phyloP scores from a whole-genome alignment of 2,329 filamentous ascomycete species.

The Colletotrichum endophyticum region DNA sequence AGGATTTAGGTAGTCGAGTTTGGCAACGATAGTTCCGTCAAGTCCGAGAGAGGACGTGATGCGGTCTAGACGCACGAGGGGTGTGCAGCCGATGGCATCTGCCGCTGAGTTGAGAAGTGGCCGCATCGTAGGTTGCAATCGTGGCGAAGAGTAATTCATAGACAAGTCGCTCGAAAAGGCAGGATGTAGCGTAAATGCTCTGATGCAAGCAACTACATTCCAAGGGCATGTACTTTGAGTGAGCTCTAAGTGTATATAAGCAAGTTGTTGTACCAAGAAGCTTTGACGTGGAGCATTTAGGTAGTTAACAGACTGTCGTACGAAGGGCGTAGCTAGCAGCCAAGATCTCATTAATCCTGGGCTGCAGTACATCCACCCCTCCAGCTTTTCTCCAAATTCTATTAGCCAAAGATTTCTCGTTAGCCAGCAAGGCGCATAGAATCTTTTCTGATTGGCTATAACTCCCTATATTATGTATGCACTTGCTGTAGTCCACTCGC shows the following conservation, averaged over 20 bases:
- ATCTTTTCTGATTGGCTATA: background rate
- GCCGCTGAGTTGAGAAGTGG: background rate
- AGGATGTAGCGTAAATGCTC: background rate
- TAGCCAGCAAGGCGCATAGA: background rate
- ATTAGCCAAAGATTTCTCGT: background rate
- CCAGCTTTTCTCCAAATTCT: background rate
- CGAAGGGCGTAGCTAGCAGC: background rate
- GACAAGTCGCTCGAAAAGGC: background rate
- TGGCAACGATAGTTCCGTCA: background rate
- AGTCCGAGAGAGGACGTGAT: background rate
- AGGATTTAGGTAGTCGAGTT: background rate
- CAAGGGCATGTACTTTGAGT: background rate
- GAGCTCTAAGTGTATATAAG: background rate
- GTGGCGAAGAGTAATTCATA: background rate
- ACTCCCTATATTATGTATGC: background rate
- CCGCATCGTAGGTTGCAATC: background rate
- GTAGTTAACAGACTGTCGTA: background rate
- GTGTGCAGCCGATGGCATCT: background rate
- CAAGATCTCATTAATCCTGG: background rate
- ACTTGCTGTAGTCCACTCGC: background rate
- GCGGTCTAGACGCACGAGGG: background rate
- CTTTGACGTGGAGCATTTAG: background rate
- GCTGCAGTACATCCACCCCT: background rate
- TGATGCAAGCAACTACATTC: background rate
- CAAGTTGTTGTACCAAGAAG: background rate